Conservation (phyloP, 345 rosid genomes). For the Sapria himalayana region DNA sequence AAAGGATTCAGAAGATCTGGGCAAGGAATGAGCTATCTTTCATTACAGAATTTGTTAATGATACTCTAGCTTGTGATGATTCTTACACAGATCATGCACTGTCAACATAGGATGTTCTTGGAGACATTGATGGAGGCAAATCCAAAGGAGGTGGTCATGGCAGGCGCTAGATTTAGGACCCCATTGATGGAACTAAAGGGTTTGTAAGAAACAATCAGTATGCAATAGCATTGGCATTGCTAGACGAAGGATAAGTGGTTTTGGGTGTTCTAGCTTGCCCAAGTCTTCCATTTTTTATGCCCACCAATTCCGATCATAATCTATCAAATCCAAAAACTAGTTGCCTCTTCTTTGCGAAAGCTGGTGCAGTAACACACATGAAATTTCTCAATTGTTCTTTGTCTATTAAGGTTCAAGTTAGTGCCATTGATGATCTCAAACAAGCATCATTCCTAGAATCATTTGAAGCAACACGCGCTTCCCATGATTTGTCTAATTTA, state of each 20-base stretch:
- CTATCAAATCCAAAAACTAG: conserved; percentile 24
- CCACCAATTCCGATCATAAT: conserved; percentile 22
- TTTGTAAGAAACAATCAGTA: conserved; percentile 87
- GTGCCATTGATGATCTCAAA: conserved; percentile 47
- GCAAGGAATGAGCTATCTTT: conserved; percentile 41
- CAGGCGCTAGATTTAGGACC: conserved; percentile 93
- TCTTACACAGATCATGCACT: conserved; percentile 26
- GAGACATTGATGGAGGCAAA: conserved; percentile 57
- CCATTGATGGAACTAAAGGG: conserved; percentile 99
- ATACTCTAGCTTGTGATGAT: conserved; percentile 43
- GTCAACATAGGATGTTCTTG: conserved; percentile 43
- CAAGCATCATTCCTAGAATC: conserved; percentile 89
- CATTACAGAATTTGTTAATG: conserved; percentile 65
- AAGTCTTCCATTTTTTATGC: conserved; percentile 65
- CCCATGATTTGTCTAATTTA: conserved; percentile 46
- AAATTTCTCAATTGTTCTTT: conserved; percentile 40
- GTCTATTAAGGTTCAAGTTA: conserved; percentile 53
- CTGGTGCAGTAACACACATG: conserved; percentile 73
- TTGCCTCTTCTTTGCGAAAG: conserved; percentile 60
- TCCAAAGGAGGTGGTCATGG: conserved; percentile 86
- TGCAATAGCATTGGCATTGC: conserved; percentile 73
- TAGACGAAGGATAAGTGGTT: conserved; percentile 81
- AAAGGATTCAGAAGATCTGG: conserved; percentile 82
- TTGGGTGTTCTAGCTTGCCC: conserved; percentile 92
- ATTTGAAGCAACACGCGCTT: conserved; percentile 68